Conservation (phyloP, 352 stramenopile genomes). For the Phytophthora vignae region DNA sequence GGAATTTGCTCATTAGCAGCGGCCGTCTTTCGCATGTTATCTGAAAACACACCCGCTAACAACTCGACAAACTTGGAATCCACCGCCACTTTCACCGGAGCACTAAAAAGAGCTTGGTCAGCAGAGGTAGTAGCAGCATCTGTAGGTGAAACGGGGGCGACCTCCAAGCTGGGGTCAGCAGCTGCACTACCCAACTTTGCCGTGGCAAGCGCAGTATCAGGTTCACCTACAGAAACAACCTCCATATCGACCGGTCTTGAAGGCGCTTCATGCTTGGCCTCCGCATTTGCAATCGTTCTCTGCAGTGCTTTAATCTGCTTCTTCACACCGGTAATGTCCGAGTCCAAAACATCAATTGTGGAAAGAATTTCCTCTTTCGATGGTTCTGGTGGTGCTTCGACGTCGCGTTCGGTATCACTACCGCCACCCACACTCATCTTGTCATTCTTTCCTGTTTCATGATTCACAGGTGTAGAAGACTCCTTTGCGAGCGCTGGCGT, state of each 20-base stretch:
- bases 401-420: conserved; percentile 18
- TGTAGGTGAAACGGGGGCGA: conserved; percentile 7
- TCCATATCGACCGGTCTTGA: conserved; percentile 43
- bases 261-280: conserved; percentile 64
- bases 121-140: conserved; percentile 7
- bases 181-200: conserved; percentile 5
- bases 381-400: conserved; percentile 26
- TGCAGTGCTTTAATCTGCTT: conserved; percentile 73
- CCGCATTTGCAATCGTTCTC: conserved; percentile 48
- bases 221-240: conserved; percentile 38
- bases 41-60: conserved; percentile 67
- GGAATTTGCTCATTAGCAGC: conserved; percentile 67
- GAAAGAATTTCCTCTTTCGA: conserved; percentile 86
- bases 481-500: conserved; percentile 5
- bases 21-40: conserved; percentile 62
- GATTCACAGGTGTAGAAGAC: neutral
- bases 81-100: conserved; percentile 62
- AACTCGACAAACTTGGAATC: conserved; percentile 70
- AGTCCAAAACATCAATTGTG: conserved; percentile 81
- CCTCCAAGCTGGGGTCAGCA: neutral
- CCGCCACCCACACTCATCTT: conserved; percentile 8
- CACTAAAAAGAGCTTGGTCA: conserved; percentile 8
- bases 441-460: conserved; percentile 11
- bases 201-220: neutral
- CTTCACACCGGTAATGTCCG: conserved; percentile 71